Conservation (phyloP, 2,329 filamentous ascomycete genomes). For the Pseudogymnoascus sp. region DNA sequence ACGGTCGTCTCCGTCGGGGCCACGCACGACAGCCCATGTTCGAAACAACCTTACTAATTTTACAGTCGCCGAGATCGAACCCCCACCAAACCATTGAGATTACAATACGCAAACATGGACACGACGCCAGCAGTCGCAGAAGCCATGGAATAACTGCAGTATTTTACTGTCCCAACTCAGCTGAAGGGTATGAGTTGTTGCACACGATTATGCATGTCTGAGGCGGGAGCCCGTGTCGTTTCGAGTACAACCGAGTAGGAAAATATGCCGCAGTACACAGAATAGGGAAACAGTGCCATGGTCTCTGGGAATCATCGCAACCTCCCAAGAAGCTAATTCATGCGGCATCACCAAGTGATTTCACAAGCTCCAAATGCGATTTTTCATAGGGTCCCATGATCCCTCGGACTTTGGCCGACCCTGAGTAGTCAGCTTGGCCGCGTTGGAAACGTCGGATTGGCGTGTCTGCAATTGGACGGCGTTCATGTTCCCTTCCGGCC, state of each 20-base stretch:
- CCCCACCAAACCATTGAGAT: background rate
- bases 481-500: background rate
- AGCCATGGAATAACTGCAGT: background rate
- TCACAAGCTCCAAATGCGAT: background rate
- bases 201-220: background rate
- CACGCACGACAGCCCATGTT: background rate
- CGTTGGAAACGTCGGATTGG: background rate
- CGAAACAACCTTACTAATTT: background rate
- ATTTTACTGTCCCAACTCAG: background rate
- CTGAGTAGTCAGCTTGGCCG: background rate
- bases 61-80: background rate
- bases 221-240: background rate
- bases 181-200: background rate
- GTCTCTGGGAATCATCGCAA: background rate
- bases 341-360: background rate
- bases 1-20: background rate
- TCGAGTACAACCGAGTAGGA: background rate
- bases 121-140: background rate
- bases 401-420: background rate
- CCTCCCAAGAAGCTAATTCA: conserved; percentile 3
- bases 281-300: background rate
- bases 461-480: background rate
- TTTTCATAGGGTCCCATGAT: background rate
- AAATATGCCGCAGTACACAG: background rate
- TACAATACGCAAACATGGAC: background rate